Evolutionary conservation across 345 rosid genomes (phyloP).

Genomic region (Theobroma cacao): DNA sequence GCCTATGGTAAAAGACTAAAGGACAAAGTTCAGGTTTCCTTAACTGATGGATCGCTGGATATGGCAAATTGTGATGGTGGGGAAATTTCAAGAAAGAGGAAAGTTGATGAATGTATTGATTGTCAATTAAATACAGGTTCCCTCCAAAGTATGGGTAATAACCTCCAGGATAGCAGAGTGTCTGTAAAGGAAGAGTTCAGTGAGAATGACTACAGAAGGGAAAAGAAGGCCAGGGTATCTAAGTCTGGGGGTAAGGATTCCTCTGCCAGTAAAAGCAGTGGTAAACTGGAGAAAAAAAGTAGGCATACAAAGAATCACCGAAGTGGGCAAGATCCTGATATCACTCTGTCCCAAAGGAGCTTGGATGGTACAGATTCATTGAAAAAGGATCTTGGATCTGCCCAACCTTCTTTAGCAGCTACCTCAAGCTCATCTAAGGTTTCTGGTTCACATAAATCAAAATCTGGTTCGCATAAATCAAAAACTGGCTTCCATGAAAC

Average conservation of each 20-base stretch:
- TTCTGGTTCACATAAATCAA: constrained; percentile 66
- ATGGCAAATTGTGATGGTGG: constrained; percentile 38
- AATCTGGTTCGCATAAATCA: constrained; percentile 66
- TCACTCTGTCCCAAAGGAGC: constrained; percentile 36
- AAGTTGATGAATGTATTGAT: constrained; percentile 45
- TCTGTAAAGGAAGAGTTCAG: constrained; percentile 42
- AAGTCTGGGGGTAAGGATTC: constrained; percentile 61
- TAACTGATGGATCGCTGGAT: constrained; percentile 46
- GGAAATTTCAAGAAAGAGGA: constrained; percentile 55
- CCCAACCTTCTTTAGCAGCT: constrained; percentile 58
- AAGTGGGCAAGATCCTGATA: constrained; percentile 33
- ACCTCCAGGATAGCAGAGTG: constrained; percentile 32
- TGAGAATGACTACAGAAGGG: constrained; percentile 51
- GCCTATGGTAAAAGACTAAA: constrained; percentile 44
- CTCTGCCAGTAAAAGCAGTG: constrained; percentile 47
- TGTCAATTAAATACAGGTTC: constrained; percentile 26
- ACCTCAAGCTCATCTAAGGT: constrained; percentile 94
- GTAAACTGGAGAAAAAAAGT: constrained; percentile 53
- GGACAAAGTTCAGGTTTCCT: constrained; percentile 30
- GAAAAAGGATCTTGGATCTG: constrained; percentile 50
- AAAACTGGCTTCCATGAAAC: constrained; percentile 52
- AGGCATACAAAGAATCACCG: constrained; percentile 38
- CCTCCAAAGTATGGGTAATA: constrained; percentile 25
- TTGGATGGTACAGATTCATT: constrained; percentile 46
- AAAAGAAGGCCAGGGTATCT: constrained; percentile 57